Evolutionary conservation across 257 asterid species (phyloP).

Genomic region (Voacanga thouarsii): DNA sequence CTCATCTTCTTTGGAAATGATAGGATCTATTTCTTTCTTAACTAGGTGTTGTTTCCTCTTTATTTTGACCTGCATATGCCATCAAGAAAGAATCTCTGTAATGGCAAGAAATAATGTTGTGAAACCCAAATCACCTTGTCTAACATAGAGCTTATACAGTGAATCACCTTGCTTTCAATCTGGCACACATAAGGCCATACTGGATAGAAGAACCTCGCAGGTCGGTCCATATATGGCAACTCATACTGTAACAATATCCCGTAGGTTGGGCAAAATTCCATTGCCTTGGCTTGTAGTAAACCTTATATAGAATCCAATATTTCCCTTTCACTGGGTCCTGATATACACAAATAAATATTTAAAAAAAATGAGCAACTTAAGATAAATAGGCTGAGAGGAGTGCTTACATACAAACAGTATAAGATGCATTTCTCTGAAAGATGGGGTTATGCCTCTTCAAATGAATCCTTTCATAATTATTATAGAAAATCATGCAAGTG

Average conservation of each 20-base stretch:
- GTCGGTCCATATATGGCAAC: constrained; percentile 47
- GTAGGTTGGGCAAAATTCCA: constrained; percentile 85
- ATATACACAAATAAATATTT: neutral
- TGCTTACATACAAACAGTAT: neutral
- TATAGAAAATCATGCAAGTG: too few species aligned
- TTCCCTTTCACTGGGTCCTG: neutral
- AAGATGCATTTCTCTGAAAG: neutral
- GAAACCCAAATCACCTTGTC: neutral
- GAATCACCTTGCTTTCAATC: constrained; percentile 48
- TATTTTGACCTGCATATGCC: constrained; percentile 50
- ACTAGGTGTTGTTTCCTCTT: constrained; percentile 49
- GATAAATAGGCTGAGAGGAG: neutral
- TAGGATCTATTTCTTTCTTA: constrained; percentile 65
- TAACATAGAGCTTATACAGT: neutral
- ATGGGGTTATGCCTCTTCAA: neutral
- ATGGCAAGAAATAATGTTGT: neutral
- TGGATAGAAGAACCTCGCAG: constrained; percentile 58
- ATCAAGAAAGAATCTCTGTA: neutral
- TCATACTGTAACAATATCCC: constrained; percentile 59
- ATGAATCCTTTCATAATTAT: too few species aligned
- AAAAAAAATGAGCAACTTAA: neutral
- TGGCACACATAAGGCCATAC: constrained; percentile 59
- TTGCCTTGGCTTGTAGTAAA: constrained; percentile 9
- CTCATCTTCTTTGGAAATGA: constrained; percentile 53
- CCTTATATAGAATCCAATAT: neutral